These are phyloP conservation scores for Populus euphratica DNA, from an alignment of 345 rosid species.

Conservation along the genomic window DNA sequence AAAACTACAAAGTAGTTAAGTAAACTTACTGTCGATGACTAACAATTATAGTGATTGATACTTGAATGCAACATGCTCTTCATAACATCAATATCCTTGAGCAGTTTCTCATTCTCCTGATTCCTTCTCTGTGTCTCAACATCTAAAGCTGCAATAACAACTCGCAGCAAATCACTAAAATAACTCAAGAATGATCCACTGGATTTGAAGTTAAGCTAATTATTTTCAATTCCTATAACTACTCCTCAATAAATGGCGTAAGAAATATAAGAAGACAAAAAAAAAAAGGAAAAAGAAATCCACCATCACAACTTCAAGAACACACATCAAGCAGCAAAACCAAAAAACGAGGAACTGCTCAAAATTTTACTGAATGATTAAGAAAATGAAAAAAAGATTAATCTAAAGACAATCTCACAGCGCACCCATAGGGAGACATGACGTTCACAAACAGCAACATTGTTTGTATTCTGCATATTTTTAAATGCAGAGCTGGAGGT, in stretches of 20 bases:
- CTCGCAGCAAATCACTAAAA: neutral
- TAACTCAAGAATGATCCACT: neutral
- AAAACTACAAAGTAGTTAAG: neutral
- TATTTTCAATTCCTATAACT: neutral
- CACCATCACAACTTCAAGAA: neutral
- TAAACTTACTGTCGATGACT: slow-evolving; percentile 9
- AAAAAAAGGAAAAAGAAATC: neutral
- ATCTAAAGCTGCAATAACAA: slow-evolving; percentile 33
- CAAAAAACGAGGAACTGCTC: neutral
- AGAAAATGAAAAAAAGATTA: neutral
- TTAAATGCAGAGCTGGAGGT: neutral
- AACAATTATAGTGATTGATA: neutral
- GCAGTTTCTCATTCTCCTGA: slow-evolving; percentile 35
- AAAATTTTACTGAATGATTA: neutral
- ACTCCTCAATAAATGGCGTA: neutral
- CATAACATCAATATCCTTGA: slow-evolving; percentile 34
- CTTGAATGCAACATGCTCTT: slow-evolving; percentile 22
- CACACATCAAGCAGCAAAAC: neutral
- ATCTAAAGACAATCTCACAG: neutral
- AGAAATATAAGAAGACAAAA: neutral
- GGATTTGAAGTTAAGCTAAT: neutral
- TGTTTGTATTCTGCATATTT: neutral
- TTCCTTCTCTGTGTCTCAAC: slow-evolving; percentile 31
- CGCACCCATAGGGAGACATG: neutral
- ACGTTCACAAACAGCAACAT: neutral